Percentiles rank a stretch among this genome's conserved stretches.
Conservation (phyloP, 2,329 filamentous ascomycete species). For the Alternaria sp. region DNA sequence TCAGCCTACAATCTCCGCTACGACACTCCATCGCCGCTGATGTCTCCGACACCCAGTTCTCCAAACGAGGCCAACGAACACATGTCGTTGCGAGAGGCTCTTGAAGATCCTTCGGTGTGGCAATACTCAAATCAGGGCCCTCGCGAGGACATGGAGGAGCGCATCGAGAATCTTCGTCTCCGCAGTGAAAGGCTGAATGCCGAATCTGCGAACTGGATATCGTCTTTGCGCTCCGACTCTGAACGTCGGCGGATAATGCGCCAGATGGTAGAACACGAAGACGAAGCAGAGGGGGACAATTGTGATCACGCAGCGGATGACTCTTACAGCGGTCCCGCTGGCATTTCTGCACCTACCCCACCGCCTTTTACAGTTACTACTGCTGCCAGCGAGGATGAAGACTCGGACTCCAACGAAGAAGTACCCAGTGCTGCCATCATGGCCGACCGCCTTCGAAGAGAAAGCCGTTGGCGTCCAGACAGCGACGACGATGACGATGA, state of each 20-base stretch:
- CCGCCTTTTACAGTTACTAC: constrained; percentile 51
- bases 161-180: constrained; percentile 33
- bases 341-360: constrained; percentile 44
- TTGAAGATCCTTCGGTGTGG: constrained; percentile 44
- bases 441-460: constrained; percentile 48
- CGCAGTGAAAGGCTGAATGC: constrained; percentile 19
- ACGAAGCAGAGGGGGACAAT: constrained; percentile 33
- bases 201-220: constrained; percentile 15
- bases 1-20: constrained; percentile 76
- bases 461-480: constrained; percentile 45
- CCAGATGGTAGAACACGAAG: constrained; percentile 25
- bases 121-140: constrained; percentile 33
- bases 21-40: constrained; percentile 26
- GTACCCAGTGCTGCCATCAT: constrained; percentile 47
- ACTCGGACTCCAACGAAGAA: constrained; percentile 46
- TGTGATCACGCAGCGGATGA: constrained; percentile 39
- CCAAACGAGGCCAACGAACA: constrained; percentile 33
- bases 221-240: constrained; percentile 15
- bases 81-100: constrained; percentile 43
- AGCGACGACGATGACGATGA: constrained; percentile 50
- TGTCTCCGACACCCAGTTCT: constrained; percentile 36
- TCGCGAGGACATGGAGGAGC: constrained; percentile 35
- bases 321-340: constrained; percentile 25
- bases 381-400: constrained; percentile 40
- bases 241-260: constrained; percentile 18